Evolutionary conservation across 768 basidiomycete species (phyloP), one percentile per base, ranked within the genome.

Genomic region (Fomitopsis pulvina): DNA sequence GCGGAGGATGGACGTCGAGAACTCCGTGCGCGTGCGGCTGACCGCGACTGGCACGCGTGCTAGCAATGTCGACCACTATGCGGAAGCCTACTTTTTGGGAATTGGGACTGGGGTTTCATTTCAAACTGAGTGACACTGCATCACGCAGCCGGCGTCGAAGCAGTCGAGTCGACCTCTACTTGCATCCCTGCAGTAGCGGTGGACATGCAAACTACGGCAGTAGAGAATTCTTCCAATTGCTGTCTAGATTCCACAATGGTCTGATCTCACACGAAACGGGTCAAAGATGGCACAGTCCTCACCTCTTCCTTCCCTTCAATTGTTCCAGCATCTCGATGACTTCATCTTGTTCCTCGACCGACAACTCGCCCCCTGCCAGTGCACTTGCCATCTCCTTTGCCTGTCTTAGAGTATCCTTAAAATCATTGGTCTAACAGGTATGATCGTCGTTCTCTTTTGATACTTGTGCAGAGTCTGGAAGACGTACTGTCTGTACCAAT

Each of bases 81-180:
- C 34, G 14, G 34, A 5, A 37, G 34, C 14, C n/a, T n/a, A n/a
- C n/a, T n/a, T n/a, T n/a, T n/a, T n/a, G n/a, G n/a, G n/a, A n/a
- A n/a, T n/a, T n/a, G n/a, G n/a, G n/a, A n/a, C n/a, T n/a, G n/a
- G n/a, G n/a, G n/a, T n/a, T n/a, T n/a, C n/a, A n/a, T n/a, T n/a
- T n/a, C n/a, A n/a, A n/a, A n/a, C n/a, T n/a, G n/a, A n/a, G n/a
- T n/a, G n/a, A n/a, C n/a, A n/a, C n/a, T n/a, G n/a, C n/a, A 30
- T 30, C 29, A 30, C 29, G 14, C 14, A 37, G 64, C 55, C 2
- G 85, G 85, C 3, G 85, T 87, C 3, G 85, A 87, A 24, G 85
- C 85, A 50, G 79, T 81, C 12, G 85, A 88, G 60, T 88, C 85
- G 32, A 87, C 65, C 56, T 87, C 85, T 77, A 85, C 84, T 53